A percentile compares a stretch with the other conserved stretches of the same genome.
Evolutionary conservation across 2,329 filamentous ascomycete species (phyloP).

Genomic region (Trichoderma cornu-damae): DNA sequence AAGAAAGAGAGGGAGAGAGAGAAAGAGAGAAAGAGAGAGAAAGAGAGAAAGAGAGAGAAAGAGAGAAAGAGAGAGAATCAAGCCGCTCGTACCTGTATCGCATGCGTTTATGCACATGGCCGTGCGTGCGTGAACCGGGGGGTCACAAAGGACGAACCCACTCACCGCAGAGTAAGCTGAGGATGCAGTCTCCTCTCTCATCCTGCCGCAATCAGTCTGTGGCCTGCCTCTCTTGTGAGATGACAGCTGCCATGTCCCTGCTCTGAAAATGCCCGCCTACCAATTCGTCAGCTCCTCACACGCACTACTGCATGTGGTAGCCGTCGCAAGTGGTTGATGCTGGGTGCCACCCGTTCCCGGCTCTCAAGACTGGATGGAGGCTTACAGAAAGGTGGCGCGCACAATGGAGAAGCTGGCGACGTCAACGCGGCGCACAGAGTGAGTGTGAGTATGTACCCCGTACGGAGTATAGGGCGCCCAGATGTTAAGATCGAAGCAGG

Average conservation of each 20-base stretch:
- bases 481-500: neutral
- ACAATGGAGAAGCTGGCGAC: too few relatives aligned
- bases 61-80: neutral
- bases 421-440: too few relatives aligned
- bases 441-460: too few relatives aligned
- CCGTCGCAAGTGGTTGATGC: neutral
- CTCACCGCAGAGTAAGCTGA: slow-evolving; percentile 14
- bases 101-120: slow-evolving; percentile 4
- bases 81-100: neutral
- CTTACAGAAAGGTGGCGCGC: too few relatives aligned
- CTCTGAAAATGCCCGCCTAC: neutral
- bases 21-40: too few relatives aligned
- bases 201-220: slow-evolving; percentile 5
- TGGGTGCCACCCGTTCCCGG: neutral
- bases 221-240: slow-evolving; percentile 15
- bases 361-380: neutral
- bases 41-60: too few relatives aligned
- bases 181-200: slow-evolving; percentile 7
- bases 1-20: too few relatives aligned
- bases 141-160: slow-evolving; percentile 11
- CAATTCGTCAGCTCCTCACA: slow-evolving; percentile 7
- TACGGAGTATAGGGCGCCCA: too few relatives aligned
- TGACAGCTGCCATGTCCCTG: slow-evolving; percentile 14
- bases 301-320: neutral
- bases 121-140: slow-evolving; percentile 4